Conservation (phyloP, 805 yeast genomes). For the Teunomyces gatunensis region DNA sequence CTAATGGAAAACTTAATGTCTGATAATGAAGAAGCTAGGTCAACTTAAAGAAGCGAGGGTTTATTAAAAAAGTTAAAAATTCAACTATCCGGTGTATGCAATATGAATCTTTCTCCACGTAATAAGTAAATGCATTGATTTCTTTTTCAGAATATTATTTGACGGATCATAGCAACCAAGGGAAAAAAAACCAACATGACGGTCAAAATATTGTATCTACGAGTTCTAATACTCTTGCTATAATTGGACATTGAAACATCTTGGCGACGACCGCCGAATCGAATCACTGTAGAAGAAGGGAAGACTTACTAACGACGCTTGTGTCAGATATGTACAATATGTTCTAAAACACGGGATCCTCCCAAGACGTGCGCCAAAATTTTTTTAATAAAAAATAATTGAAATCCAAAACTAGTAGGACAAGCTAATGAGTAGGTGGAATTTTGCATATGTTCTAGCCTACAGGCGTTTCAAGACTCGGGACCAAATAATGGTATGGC, state of each 20-base stretch:
- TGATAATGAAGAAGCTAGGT: not conserved
- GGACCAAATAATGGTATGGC: not conserved
- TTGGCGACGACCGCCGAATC: not conserved
- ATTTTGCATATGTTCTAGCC: not conserved
- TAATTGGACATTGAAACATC: not conserved
- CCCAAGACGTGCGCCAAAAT: not conserved
- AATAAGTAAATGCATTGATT: not conserved
- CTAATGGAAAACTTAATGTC: not conserved
- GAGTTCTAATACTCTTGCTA: not conserved
- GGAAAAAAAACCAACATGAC: not conserved
- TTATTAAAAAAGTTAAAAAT: not conserved
- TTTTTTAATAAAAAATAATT: not conserved
- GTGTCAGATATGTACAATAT: slow-evolving; percentile 1
- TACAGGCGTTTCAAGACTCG: not conserved
- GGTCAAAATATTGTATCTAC: not conserved
- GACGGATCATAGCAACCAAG: not conserved
- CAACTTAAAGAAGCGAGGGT: not conserved
- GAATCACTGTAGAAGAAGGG: not conserved
- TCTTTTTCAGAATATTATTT: not conserved
- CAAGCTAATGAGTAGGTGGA: not conserved
- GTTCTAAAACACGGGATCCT: not conserved
- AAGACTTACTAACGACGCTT: not conserved
- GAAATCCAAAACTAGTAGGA: not conserved
- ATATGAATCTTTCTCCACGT: slow-evolving; percentile 1
- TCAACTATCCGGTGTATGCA: not conserved